Conservation (phyloP, 352 stramenopile species). For the Blastocystis sp. region DNA sequence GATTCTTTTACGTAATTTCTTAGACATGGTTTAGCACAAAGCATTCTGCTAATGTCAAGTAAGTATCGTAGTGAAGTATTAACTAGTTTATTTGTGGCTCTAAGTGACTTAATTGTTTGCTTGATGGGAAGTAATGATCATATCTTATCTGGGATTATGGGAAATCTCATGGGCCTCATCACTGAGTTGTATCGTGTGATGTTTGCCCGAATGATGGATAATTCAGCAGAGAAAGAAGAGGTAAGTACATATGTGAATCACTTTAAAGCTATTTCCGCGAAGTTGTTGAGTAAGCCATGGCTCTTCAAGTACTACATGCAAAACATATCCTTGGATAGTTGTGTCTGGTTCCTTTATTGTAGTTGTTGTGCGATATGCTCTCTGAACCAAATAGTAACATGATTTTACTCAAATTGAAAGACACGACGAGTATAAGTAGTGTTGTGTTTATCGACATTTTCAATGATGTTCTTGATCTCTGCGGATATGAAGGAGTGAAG, state of each 20-base stretch:
- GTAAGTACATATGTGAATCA: constrained; percentile 4
- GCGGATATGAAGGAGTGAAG: constrained; percentile 50
- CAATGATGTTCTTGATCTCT: constrained; percentile 43
- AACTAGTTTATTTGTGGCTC: background rate
- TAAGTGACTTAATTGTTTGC: background rate
- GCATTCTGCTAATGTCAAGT: background rate
- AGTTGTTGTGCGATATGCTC: constrained; percentile 47
- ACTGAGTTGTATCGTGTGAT: background rate
- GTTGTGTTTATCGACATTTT: constrained; percentile 54
- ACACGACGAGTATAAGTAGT: constrained; percentile 8
- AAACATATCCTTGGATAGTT: constrained; percentile 14
- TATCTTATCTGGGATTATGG: background rate
- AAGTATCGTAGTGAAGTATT: background rate
- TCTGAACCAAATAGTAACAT: constrained; percentile 1
- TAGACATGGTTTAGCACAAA: constrained; percentile 2
- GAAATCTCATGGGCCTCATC: background rate
- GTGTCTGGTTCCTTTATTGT: background rate
- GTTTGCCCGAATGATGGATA: background rate
- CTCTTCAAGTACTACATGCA: constrained; percentile 13
- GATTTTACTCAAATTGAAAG: constrained; percentile 37
- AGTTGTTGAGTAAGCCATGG: background rate
- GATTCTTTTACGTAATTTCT: background rate
- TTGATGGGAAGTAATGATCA: background rate
- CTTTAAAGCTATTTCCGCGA: background rate
- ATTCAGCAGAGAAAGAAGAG: background rate